Conservation (phyloP, 1,284 basidiomycete species). For the Ganoderma boninense region DNA sequence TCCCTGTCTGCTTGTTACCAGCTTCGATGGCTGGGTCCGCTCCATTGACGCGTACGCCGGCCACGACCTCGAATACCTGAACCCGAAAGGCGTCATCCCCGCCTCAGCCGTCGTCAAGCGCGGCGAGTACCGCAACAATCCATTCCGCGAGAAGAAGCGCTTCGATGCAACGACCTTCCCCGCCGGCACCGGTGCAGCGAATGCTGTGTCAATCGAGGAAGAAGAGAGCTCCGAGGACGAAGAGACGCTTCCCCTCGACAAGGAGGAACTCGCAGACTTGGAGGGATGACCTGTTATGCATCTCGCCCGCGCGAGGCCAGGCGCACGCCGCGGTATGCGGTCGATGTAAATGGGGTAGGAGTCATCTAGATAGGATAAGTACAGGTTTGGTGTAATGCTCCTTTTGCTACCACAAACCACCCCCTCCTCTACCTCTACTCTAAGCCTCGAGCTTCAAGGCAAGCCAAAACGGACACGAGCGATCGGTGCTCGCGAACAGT, state of each 20-base stretch:
- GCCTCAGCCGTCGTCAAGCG: slow-evolving; percentile 60
- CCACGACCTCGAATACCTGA: slow-evolving; percentile 74
- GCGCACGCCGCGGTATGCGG: neutral
- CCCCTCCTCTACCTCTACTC: neutral
- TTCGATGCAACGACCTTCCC: slow-evolving; percentile 71
- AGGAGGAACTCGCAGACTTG: slow-evolving; percentile 68
- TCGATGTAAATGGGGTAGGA: neutral
- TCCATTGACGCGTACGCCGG: slow-evolving; percentile 75
- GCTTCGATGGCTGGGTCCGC: slow-evolving; percentile 82
- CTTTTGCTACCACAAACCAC: neutral
- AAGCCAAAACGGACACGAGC: neutral
- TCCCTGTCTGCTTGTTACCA: too few relatives aligned
- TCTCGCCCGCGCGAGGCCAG: too few relatives aligned
- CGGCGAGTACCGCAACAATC: slow-evolving; percentile 41
- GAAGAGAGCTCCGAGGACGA: slow-evolving; percentile 62
- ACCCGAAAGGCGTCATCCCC: slow-evolving; percentile 76
- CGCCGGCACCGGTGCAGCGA: slow-evolving; percentile 39
- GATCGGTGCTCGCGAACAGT: neutral
- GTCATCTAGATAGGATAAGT: neutral
- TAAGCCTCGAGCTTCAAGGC: neutral
- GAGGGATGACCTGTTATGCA: slow-evolving; percentile 62
- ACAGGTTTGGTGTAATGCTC: neutral
- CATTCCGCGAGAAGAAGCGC: slow-evolving; percentile 70
- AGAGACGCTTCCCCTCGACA: slow-evolving; percentile 55
- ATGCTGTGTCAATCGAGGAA: slow-evolving; percentile 51